Evolutionary conservation across 225 moss, liverwort and hornwort genomes (phyloP).

Genomic region (Takakia lepidozioides): DNA sequence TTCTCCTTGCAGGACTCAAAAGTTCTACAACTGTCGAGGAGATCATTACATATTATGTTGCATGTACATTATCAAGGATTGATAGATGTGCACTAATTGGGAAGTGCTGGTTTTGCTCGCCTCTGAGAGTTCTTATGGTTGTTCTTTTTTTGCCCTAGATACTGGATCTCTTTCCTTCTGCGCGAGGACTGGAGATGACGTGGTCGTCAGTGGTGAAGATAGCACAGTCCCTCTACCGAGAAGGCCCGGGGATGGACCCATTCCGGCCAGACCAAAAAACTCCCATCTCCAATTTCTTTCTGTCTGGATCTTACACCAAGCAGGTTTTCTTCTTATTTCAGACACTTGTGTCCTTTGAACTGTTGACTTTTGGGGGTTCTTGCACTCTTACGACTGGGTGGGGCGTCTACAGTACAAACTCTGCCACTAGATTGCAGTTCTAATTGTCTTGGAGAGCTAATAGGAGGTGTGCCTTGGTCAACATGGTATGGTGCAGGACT

Average conservation of each 20-base stretch:
- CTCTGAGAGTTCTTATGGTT: too few relatives aligned
- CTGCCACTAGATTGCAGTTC: too few relatives aligned
- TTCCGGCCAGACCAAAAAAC: constrained; percentile 89
- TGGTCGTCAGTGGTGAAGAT: constrained; percentile 95
- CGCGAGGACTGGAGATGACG: constrained; percentile 63
- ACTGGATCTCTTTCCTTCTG: constrained; percentile 75
- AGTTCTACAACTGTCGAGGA: background rate
- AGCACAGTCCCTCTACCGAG: constrained; percentile 74
- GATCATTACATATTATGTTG: too few relatives aligned
- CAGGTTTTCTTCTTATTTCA: constrained; percentile 31
- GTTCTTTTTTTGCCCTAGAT: constrained; percentile 26
- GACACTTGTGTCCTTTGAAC: background rate
- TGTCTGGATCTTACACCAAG: constrained; percentile 89
- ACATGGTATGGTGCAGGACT: constrained; percentile 50
- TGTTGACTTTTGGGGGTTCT: background rate
- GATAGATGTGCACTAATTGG: too few relatives aligned
- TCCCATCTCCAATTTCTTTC: constrained; percentile 74
- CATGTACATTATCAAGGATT: too few relatives aligned
- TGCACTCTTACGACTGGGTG: too few relatives aligned
- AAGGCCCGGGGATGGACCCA: constrained; percentile 88
- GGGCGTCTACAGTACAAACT: too few relatives aligned
- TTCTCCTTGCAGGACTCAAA: background rate
- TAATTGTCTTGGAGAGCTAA: too few relatives aligned
- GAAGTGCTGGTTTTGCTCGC: too few relatives aligned
- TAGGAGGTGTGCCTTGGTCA: background rate